Conservation (phyloP, 139 green algal genomes). For the Spirogloea muscicola region DNA sequence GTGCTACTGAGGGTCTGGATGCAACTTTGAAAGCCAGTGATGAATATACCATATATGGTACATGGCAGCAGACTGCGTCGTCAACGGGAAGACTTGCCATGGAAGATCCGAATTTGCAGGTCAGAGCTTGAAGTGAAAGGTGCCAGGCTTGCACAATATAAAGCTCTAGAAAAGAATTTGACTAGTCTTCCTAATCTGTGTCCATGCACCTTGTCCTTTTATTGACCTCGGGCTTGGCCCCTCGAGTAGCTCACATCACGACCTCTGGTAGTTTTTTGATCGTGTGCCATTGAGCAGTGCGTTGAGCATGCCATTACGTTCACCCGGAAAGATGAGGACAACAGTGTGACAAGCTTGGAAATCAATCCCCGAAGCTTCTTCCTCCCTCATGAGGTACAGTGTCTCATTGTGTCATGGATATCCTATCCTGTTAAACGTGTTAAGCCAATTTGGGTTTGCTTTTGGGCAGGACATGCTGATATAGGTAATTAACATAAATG, state of each 20-base stretch:
- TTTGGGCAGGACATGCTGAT: not conserved
- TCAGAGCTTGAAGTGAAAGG: not conserved
- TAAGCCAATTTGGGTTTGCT: no score
- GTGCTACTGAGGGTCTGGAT: not conserved
- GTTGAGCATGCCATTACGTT: no score
- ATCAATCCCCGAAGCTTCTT: not conserved
- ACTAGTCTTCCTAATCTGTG: not conserved
- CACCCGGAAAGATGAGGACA: not conserved
- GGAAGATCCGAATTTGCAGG: slow-evolving; percentile 42
- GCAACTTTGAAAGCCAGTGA: no score
- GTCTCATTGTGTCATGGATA: not conserved
- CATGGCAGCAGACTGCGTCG: slow-evolving; percentile 32
- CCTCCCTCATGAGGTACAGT: not conserved
- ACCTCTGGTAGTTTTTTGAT: not conserved
- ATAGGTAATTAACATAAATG: not conserved
- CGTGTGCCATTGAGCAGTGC: not conserved
- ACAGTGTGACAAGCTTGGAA: not conserved
- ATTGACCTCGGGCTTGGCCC: no score
- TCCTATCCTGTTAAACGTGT: no score
- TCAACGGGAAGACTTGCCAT: slow-evolving; percentile 33
- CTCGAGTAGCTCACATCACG: slow-evolving; percentile 1
- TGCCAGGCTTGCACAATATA: no score
- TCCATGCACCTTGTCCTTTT: no score
- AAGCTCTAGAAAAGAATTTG: not conserved
- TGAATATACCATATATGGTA: not conserved